Conservation (phyloP, 2,329 filamentous ascomycete genomes). For the Xylariaceae sp. region DNA sequence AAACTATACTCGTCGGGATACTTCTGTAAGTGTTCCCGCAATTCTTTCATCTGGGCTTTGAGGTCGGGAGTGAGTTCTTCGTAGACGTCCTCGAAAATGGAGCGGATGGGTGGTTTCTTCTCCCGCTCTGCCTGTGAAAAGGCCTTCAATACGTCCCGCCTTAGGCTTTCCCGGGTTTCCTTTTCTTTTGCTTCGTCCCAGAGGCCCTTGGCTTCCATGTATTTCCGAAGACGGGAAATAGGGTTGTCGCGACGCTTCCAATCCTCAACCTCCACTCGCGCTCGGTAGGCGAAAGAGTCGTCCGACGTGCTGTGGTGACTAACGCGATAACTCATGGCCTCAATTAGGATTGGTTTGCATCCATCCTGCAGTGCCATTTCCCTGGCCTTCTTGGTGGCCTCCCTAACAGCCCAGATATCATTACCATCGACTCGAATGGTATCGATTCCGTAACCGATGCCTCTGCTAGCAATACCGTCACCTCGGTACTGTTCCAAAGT, state of each 20-base stretch:
- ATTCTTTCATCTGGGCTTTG: conserved; percentile 66
- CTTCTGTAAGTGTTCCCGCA: conserved; percentile 71
- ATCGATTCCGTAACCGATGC: conserved; percentile 88
- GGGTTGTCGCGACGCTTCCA: conserved; percentile 92
- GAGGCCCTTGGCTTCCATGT: conserved; percentile 74
- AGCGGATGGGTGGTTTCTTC: conserved; percentile 68
- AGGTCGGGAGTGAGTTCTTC: conserved; percentile 79
- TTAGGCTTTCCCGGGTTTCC: conserved; percentile 58
- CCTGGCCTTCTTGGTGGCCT: conserved; percentile 73
- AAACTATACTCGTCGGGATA: conserved; percentile 94
- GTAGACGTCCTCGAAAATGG: conserved; percentile 85
- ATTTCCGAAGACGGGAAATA: conserved; percentile 80
- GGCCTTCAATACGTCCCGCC: conserved; percentile 75
- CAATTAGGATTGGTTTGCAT: conserved; percentile 80
- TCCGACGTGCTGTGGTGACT: conserved; percentile 96
- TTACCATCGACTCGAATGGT: conserved; percentile 93
- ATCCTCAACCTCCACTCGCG: conserved; percentile 88
- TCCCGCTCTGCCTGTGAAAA: conserved; percentile 80
- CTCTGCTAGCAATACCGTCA: conserved; percentile 83
- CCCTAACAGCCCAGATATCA: conserved; percentile 82
- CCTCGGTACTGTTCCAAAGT: conserved; percentile 88
- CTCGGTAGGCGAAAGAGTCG: conserved; percentile 94
- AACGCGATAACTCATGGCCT: conserved; percentile 98
- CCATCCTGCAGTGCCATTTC: conserved; percentile 73
- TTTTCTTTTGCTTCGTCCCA: conserved; percentile 87